Conservation (phyloP, 331 rosid species). For the Ulmus americana region DNA sequence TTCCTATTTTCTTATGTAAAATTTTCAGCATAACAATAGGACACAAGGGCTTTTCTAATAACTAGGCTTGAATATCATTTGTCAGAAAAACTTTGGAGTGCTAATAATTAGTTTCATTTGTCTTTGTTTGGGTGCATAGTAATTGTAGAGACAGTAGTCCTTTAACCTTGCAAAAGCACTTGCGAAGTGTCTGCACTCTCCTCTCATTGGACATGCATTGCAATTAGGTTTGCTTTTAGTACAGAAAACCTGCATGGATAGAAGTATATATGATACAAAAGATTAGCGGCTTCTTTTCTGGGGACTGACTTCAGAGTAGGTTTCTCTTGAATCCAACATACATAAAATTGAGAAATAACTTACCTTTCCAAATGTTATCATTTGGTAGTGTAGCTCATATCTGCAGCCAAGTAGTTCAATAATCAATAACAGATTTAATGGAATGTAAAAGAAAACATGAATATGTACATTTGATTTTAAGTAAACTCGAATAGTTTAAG, state of each 20-base stretch:
- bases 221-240: conserved; percentile 90
- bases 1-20: background rate
- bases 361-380: conserved; percentile 98
- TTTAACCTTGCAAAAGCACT: conserved; percentile 97
- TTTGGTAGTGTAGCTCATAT: conserved; percentile 91
- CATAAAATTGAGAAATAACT: conserved; percentile 10
- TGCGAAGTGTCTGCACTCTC: conserved; percentile 96
- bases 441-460: conserved; percentile 1
- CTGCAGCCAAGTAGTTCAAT: conserved; percentile 37
- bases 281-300: conserved; percentile 11
- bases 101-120: background rate
- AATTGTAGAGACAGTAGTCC: conserved; percentile 17
- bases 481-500: conserved; percentile 14
- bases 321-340: conserved; percentile 11
- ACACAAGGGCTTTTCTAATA: background rate
- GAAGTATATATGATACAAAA: conserved; percentile 9
- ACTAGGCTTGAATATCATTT: background rate
- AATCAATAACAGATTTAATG: conserved; percentile 31
- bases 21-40: background rate
- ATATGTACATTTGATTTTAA: conserved; percentile 1
- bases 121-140: background rate
- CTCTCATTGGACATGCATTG: conserved; percentile 97
- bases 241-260: conserved; percentile 74
- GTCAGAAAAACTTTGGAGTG: background rate
- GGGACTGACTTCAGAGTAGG: conserved; percentile 5